phyloP scores from a whole-genome alignment of 495 filamentous ascomycete species.

The Penicillium macrosclerotiorum region DNA sequence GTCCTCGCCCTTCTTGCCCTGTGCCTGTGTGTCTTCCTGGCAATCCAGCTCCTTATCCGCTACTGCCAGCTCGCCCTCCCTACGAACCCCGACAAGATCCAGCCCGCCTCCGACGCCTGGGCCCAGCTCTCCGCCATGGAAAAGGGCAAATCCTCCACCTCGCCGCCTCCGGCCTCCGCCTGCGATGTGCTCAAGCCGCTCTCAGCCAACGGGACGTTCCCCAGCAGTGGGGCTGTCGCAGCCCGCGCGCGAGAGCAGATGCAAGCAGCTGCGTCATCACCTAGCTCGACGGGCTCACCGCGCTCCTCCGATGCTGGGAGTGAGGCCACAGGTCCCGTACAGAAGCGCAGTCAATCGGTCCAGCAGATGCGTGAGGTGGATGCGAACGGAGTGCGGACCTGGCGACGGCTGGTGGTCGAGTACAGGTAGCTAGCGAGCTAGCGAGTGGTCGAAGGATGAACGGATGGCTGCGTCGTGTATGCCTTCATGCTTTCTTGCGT shows the following conservation, averaged over 20 bases:
- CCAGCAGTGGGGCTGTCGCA: constrained; percentile 28
- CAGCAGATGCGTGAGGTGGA: constrained; percentile 34
- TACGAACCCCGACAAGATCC: too few species aligned
- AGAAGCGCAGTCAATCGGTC: constrained; percentile 26
- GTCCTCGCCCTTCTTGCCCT: not conserved
- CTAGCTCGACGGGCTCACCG: not conserved
- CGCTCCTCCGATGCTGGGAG: not conserved
- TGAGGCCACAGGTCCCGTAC: constrained; percentile 4
- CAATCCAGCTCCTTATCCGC: not conserved
- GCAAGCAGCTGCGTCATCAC: constrained; percentile 6
- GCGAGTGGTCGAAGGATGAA: not conserved
- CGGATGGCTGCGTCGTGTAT: too few species aligned
- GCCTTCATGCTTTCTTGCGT: too few species aligned
- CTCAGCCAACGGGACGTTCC: constrained; percentile 31
- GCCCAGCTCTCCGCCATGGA: constrained; percentile 15
- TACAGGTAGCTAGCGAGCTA: too few species aligned
- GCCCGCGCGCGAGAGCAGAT: constrained; percentile 17
- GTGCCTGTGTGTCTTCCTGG: constrained; percentile 1
- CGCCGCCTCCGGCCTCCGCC: constrained; percentile 23
- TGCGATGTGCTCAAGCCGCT: constrained; percentile 38
- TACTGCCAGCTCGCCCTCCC: not conserved
- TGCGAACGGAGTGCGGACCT: constrained; percentile 30
- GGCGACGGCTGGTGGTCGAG: constrained; percentile 35
- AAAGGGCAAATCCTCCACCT: constrained; percentile 11
- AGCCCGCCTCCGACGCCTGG: not conserved